Evolutionary conservation across 208 protist genomes (phyloP).

Genomic region (Trypanosomatidae sp.): DNA sequence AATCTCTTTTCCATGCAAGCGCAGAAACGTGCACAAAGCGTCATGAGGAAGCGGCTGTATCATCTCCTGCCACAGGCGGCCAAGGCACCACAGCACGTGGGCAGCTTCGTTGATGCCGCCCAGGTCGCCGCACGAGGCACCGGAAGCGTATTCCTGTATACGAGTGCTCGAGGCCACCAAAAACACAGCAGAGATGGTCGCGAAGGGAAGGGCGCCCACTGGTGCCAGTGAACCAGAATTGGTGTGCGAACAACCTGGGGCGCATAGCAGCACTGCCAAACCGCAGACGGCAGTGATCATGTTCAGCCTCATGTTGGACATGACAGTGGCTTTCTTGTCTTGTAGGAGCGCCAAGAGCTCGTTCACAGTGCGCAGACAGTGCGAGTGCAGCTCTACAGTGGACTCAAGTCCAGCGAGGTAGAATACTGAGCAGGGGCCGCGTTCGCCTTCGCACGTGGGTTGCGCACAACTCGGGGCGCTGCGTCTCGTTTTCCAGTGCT

Average conservation of each 20-base stretch:
- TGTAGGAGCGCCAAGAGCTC: constrained; percentile 11
- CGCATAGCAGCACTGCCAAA: constrained; percentile 16
- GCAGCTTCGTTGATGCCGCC: constrained; percentile 15
- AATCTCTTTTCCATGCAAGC: constrained; percentile 12
- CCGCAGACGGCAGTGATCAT: constrained; percentile 24
- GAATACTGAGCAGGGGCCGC: constrained; percentile 6
- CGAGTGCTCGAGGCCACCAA: constrained; percentile 11
- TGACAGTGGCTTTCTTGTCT: constrained; percentile 8
- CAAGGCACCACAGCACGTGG: constrained; percentile 24
- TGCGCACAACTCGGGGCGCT: neutral
- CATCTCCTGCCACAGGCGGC: constrained; percentile 17
- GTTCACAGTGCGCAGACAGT: constrained; percentile 6
- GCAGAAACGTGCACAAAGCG: constrained; percentile 2
- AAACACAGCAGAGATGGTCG: constrained; percentile 3
- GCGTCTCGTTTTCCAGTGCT: constrained; percentile 6
- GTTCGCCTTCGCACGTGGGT: neutral
- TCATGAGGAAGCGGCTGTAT: constrained; percentile 10
- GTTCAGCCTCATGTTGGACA: constrained; percentile 18
- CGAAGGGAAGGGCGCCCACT: neutral
- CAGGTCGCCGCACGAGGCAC: constrained; percentile 10
- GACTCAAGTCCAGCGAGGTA: neutral
- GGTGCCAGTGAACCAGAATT: neutral
- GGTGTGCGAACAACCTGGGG: neutral
- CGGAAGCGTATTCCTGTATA: constrained; percentile 13
- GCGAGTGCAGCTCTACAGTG: neutral